Conservation (phyloP, 2,329 filamentous ascomycete genomes). For the Fusarium sp. region DNA sequence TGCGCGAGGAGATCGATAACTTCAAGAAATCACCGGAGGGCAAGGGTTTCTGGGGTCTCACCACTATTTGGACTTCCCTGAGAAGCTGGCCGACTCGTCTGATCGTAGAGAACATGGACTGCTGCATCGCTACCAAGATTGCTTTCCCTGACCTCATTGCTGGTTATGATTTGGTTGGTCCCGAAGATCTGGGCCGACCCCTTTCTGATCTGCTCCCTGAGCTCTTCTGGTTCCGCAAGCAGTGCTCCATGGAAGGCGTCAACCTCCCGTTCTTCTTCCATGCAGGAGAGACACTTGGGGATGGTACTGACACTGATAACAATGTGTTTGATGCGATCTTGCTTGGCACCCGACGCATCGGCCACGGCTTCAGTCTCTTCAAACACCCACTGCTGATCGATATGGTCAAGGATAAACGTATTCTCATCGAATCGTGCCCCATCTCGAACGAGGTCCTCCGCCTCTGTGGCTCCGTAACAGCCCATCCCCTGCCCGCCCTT, state of each 20-base stretch:
- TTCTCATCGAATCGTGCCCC: constrained; percentile 88
- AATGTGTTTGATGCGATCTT: constrained; percentile 92
- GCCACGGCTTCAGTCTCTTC: constrained; percentile 86
- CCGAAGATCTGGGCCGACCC: constrained; percentile 81
- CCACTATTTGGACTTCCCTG: constrained; percentile 84
- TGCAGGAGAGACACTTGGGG: constrained; percentile 84
- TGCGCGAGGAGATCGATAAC: constrained; percentile 78
- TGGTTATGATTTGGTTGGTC: constrained; percentile 89
- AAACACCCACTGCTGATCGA: constrained; percentile 91
- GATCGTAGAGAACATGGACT: constrained; percentile 83
- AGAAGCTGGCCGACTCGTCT: constrained; percentile 69
- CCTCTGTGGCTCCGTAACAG: constrained; percentile 77
- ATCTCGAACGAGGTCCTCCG: constrained; percentile 90
- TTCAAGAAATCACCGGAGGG: constrained; percentile 79
- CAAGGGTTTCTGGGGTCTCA: constrained; percentile 81
- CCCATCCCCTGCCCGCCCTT: constrained; percentile 83
- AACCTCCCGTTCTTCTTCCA: constrained; percentile 96
- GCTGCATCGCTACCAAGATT: constrained; percentile 84
- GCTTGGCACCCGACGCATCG: constrained; percentile 86
- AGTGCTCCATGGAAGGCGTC: constrained; percentile 78
- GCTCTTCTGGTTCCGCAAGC: constrained; percentile 92
- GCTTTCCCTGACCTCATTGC: constrained; percentile 80
- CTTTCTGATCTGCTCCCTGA: constrained; percentile 81
- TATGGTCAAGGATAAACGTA: constrained; percentile 86
- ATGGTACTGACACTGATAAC: constrained; percentile 74